Base-by-base conservation (phyloP, 805 yeast genomes). In the Limtongia smithiae region DNA sequence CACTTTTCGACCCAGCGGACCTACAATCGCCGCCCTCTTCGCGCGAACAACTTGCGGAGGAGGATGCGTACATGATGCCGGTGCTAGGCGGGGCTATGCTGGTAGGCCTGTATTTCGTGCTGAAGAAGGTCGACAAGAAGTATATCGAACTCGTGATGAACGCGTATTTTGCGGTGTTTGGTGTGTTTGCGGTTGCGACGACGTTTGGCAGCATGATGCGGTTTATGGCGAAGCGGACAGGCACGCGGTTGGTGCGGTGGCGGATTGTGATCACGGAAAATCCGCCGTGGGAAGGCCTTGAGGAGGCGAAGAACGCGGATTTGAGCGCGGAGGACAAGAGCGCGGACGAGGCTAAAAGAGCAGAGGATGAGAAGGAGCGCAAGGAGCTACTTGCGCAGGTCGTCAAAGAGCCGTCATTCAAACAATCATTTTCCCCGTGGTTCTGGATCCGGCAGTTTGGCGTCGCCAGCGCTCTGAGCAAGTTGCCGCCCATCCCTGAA, bases 51-150 rank as follows among this genome's bases (percentile, higher is more conserved):
- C 30, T 63, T 6, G 54, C 48, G 17, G 66, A 60, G 18, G 63
- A 58, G 42, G 68, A 62, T 39, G 81, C 75, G 0, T 34, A 71
- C 4, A 15, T 64, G 3, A 58, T 77, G 61, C 83, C 84, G 0
- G 47, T 79, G 4, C 12, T 71, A 5, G 75, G 77, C 4, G 74
- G 75, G 6, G 44, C 55, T 17, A 60, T 58, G n/a, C 63, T 80
- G 35, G 50, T 65, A 27, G 68, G 69, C 0, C 46, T 78, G 33
- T 71, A 75, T 58, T 68, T 65, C 46, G 61, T 62, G 3, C 42
- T 75, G 40, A 67, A 68, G 46, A 60, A 64, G 33, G 55, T 69
- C 41, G 67, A 69, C 48, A 54, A 54, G 8, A 67, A 63, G 4
- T 55, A 50, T 8, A 51, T 79, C 9, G 60, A 66, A 41, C 53